A percentile compares a stretch with the other conserved stretches of the same genome.
phyloP scores from a whole-genome alignment of 305 asterid genomes.

The Fraxinus sp. region DNA sequence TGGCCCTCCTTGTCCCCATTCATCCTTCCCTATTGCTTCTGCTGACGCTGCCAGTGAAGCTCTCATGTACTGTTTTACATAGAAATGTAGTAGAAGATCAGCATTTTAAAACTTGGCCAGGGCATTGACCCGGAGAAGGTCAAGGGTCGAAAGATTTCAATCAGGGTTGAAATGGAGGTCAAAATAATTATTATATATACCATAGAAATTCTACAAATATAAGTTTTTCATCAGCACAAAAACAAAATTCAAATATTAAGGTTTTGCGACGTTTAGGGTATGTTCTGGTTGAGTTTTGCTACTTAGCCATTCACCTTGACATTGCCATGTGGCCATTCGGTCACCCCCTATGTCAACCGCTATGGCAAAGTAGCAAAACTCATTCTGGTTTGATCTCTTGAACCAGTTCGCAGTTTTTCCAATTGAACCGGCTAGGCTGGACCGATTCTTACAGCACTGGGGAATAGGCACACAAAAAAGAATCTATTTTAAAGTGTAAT shows the following conservation, averaged over 20 bases:
- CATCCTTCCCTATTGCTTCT: slow-evolving; percentile 56
- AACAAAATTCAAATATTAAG: not conserved
- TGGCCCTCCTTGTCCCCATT: slow-evolving; percentile 83
- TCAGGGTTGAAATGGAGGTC: not conserved
- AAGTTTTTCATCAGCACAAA: not conserved
- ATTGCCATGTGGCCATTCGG: no score
- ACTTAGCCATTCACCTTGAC: no score
- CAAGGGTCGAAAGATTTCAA: not conserved
- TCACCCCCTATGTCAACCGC: no score
- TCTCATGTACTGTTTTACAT: slow-evolving; percentile 69
- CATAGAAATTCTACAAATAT: not conserved
- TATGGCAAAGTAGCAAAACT: no score
- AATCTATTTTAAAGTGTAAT: not conserved
- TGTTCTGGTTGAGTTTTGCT: no score
- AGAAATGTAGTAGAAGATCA: not conserved
- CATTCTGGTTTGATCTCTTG: not conserved
- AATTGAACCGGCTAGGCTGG: not conserved
- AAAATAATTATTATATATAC: not conserved
- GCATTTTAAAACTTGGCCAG: not conserved
- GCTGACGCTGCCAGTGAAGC: slow-evolving; percentile 89
- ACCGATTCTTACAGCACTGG: not conserved
- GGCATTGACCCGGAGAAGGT: not conserved
- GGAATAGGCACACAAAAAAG: slow-evolving; percentile 5
- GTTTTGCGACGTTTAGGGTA: not conserved
- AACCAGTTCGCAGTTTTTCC: not conserved